Conservation (phyloP, 169 alveolate genomes). For the Cryptosporidium xiaoi region DNA sequence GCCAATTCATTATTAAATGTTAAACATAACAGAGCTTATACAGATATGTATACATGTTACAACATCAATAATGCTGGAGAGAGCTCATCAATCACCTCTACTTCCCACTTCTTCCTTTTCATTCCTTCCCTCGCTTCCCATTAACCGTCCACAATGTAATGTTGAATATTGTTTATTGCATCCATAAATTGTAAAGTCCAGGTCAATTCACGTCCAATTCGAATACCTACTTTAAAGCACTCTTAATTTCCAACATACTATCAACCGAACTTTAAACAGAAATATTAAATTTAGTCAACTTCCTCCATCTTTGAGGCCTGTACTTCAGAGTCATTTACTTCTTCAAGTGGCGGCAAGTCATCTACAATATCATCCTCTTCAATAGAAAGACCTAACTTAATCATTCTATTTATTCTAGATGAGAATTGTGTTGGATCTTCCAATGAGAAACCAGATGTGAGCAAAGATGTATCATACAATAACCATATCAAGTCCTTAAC, state of each 20-base stretch:
- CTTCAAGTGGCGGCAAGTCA: slow-evolving; percentile 92
- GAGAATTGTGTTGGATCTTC: slow-evolving; percentile 99
- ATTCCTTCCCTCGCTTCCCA: not conserved
- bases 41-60: no score
- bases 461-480: slow-evolving; percentile 97
- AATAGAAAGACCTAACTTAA: slow-evolving; percentile 97
- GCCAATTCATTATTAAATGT: no score
- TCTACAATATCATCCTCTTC: slow-evolving; percentile 94
- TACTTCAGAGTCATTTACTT: slow-evolving; percentile 85
- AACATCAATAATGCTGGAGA: no score
- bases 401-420: slow-evolving; percentile 98
- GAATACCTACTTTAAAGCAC: no score
- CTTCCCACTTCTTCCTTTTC: not conserved
- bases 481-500: slow-evolving; percentile 99
- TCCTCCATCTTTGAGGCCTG: slow-evolving; percentile 97
- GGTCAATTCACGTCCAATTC: no score
- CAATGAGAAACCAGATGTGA: slow-evolving; percentile 98
- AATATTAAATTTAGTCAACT: slow-evolving; percentile 87
- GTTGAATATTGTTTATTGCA: no score
- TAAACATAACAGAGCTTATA: no score
- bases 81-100: not conserved
- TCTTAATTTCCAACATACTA: no score
- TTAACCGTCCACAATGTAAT: no score
- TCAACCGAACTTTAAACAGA: no score
- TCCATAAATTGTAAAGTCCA: no score